Evolutionary conservation across 768 basidiomycete genomes (phyloP), one percentile per base, ranked within the genome.

Genomic region (Neoboletus subvelutipes): DNA sequence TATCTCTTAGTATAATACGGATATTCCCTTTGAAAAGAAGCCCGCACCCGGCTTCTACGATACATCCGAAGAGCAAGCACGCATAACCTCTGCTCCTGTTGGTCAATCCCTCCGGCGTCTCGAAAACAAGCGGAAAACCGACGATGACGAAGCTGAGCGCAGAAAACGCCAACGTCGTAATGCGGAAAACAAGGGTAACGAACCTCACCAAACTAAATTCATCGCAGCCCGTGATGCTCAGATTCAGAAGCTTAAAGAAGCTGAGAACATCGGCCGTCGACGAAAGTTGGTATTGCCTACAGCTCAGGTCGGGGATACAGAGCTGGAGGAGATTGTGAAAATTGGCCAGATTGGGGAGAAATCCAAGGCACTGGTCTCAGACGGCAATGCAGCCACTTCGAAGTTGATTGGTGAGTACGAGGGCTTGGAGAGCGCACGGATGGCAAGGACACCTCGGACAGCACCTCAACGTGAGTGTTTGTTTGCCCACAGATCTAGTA

Each of bases 21-120:
- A 99, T 69, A 97, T 98, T 63, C 97, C 97, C 0, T 98, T 98
- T 70, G 97, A 99, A 77, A 98, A 98, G 78, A 92, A 92, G 68
- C 81, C 97, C 0, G 94, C 93, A 0, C 76, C 95, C 11, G 97
- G 97, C 0, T 99, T 99, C 76, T 99, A 98, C 73, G 97, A 99
- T 70, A 94, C 92, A 2, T 82, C 88, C 0, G 97, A 96, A 63
- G 97, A 99, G 69, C 88, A 94, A 66, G 88, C 93, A 5, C 88
- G 91, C 48, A 78, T 86, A 39, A 84, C 90, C 15, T 79, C 85
- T n/a, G 93, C 96, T 0, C 96, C 92, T 1, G 88, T 98, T 28
- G 95, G 95, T 5, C 92, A 94, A 71, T 87, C 89, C 0, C 80
- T 97, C 7, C 89, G 93, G 29, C 83, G 94, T n/a, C 79, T 96